Evolutionary conservation across 345 rosid genomes (phyloP).

Genomic region (Toxicodendron radicans): DNA sequence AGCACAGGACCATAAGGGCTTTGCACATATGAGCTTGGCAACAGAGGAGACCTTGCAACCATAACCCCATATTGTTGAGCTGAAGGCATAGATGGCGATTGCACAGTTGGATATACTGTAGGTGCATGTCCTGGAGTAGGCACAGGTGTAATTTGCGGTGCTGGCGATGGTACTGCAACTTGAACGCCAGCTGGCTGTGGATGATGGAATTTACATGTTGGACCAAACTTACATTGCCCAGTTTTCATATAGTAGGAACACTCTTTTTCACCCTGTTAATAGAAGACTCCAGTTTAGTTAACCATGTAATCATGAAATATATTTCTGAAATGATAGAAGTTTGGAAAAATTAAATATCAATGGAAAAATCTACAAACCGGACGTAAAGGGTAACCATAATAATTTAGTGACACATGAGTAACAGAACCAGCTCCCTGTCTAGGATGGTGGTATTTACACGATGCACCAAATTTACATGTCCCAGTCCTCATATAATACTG

Average conservation of each 20-base stretch:
- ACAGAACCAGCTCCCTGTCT: slow-evolving; percentile 65
- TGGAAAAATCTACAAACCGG: slow-evolving; percentile 55
- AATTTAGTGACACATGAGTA: slow-evolving; percentile 51
- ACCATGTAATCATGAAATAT: not conserved
- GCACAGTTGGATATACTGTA: slow-evolving; percentile 53
- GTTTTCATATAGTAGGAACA: slow-evolving; percentile 89
- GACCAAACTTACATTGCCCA: slow-evolving; percentile 86
- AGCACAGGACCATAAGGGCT: slow-evolving; percentile 73
- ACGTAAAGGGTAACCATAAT: slow-evolving; percentile 80
- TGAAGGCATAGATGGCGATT: slow-evolving; percentile 58
- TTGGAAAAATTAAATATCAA: not conserved
- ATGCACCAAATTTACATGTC: slow-evolving; percentile 86
- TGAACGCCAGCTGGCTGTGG: slow-evolving; percentile 60
- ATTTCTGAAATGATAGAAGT: not conserved
- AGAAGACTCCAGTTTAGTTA: slow-evolving; percentile 4
- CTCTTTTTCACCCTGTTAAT: slow-evolving; percentile 81
- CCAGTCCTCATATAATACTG: slow-evolving; percentile 93
- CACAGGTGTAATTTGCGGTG: slow-evolving; percentile 49
- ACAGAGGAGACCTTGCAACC: slow-evolving; percentile 71
- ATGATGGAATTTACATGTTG: slow-evolving; percentile 86
- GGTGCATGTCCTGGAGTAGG: slow-evolving; percentile 41
- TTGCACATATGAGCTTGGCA: slow-evolving; percentile 69
- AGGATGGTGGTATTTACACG: slow-evolving; percentile 95
- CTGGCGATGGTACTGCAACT: slow-evolving; percentile 47
- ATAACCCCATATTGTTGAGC: slow-evolving; percentile 74